Base-by-base conservation (phyloP, 768 basidiomycete genomes). In the Tricholoma terreum region DNA sequence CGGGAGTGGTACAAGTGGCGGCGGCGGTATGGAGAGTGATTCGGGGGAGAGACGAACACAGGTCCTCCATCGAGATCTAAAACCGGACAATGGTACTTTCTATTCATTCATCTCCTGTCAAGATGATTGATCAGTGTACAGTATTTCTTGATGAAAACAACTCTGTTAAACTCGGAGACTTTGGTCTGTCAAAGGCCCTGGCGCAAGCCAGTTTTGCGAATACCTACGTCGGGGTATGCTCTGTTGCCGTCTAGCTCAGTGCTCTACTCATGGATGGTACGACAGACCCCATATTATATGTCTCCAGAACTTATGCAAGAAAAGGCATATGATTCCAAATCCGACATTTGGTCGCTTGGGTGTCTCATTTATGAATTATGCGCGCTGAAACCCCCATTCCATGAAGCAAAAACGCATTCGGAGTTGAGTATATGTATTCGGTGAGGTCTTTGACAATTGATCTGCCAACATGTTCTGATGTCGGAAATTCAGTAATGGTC, bases 211-310 rank as follows among this genome's bases (percentile, higher is more conserved):
- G 84, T 62, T 96, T 99, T 64, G 94, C 97, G 17, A 93, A 87
- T 62, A 99, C 97, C 33, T 99, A 98, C 58, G 97, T 98, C 61
- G 96, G 97, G 59, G 94, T 98, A 69, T 60, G 91, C 12, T 19
- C 10, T 22, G 35, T 22, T 24, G 14, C 12, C 21, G 6, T 2
- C 24, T 33, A 17, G 49, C 50, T 42, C 35, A 34, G 17, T 22
- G 30, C 33, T 59, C 55, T 19, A 34, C 21, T 19, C 12, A 50
- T 34, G 2, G n/a, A 21, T 49, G 35, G 48, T 19, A 15, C 5
- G 17, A 14, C 64, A 98, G 94, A 99, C 97, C 3, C 97, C 97
- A 3, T 95, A 98, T 69, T 98, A 99, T 76, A 98, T 99, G 97
- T 97, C 94, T 1, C 97, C 97, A 0, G 96, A 99, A 71, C 81